Evolutionary conservation across 1,284 basidiomycete species (phyloP), one percentile per base, ranked within the genome.

Genomic region (Flammula alnicola): DNA sequence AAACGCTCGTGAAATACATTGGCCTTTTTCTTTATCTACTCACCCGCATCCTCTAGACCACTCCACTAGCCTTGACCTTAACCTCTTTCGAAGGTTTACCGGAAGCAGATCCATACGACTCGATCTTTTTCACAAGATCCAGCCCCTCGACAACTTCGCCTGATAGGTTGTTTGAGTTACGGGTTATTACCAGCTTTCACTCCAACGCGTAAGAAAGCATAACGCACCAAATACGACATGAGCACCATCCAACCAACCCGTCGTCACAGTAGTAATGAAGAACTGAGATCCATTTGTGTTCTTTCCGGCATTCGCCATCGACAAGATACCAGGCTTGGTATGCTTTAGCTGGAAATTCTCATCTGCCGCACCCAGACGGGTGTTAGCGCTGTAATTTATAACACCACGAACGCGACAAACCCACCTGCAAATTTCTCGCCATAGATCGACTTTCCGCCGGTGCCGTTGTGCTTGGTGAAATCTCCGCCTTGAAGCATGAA

Each of bases 391-490:
- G 16, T 22, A 6, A n/a, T 14, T 19, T 5, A 16, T 27, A 11
- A n/a, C 35, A 22, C 4, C 8, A 50, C 5, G 12, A 7, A 48
- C 8, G 33, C 35, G 39, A 42, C n/a, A 36, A 31, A 59, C 74
- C 52, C 44, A 86, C 87, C 88, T n/a, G 60, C 69, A 57, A 91
- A 93, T 65, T 89, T 93, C 59, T 83, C 80, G 57, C 95, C 95
- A 62, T 95, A 98, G 71, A 98, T 98, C 20, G 88, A 93, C 71
- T 88, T 88, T 47, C 92, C 93, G 53, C 96, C 95, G 1, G 93
- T 98, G 11, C 96, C 95, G 63, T 98, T 84, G 29, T 67, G 62
- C 14, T 61, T 65, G 55, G 84, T 88, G 71, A 90, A 89, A 63
- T 90, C 88, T 45, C 88, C 88, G 44, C 86, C 86, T 66, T 89